phyloP scores from a whole-genome alignment of 2,329 filamentous ascomycete species.

The Stylonectria norvegica region DNA sequence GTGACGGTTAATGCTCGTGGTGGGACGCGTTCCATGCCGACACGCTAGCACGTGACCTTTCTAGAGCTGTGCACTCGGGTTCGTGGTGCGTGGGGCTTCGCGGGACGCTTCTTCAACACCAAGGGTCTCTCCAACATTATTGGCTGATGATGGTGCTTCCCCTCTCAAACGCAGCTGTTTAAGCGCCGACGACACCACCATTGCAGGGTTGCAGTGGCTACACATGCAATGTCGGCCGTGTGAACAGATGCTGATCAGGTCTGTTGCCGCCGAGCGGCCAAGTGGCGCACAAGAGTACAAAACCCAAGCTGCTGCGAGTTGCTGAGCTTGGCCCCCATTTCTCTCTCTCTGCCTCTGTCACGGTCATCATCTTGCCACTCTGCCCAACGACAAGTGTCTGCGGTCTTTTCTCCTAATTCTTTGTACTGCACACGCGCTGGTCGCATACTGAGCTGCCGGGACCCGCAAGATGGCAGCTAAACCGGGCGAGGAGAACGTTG shows the following conservation, averaged over 20 bases:
- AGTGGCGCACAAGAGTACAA: conserved; percentile 24
- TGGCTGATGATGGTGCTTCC: conserved; percentile 22
- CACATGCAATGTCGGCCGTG: conserved; percentile 25
- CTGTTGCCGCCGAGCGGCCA: conserved; percentile 15
- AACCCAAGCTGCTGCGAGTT: conserved; percentile 21
- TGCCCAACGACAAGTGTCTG: conserved; percentile 10
- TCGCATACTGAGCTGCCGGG: conserved; percentile 1
- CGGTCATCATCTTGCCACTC: conserved; percentile 3
- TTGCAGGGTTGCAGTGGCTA: conserved; percentile 15
- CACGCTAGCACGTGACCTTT: conserved; percentile 24
- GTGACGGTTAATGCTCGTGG: conserved; percentile 5
- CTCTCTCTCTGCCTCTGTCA: conserved; percentile 1
- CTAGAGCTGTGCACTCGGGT: background rate
- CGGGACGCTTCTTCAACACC: conserved; percentile 24
- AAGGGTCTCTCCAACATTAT: conserved; percentile 22
- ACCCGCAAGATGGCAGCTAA: conserved; percentile 41
- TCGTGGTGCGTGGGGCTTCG: conserved; percentile 3
- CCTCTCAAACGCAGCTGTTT: conserved; percentile 24
- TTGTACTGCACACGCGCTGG: conserved; percentile 1
- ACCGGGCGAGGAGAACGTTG: conserved; percentile 49
- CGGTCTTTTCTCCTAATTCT: background rate
- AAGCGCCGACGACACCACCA: conserved; percentile 30
- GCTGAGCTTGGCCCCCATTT: conserved; percentile 8
- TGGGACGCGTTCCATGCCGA: conserved; percentile 16
- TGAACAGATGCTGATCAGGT: conserved; percentile 21